phyloP scores from a whole-genome alignment of 140 eudicot genomes.

The Anethum foeniculum region DNA sequence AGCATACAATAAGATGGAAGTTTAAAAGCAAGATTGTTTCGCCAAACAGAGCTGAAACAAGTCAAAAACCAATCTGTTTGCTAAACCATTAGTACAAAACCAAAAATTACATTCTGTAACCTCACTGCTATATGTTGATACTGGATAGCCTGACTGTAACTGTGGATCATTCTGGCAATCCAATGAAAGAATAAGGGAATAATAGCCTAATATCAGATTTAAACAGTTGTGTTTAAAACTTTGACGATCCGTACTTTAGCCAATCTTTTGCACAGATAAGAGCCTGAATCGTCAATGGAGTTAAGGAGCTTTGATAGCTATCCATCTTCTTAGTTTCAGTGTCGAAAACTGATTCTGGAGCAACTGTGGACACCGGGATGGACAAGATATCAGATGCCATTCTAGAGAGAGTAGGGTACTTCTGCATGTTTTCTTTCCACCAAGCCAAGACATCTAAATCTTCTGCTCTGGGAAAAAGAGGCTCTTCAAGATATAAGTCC shows the following conservation, averaged over 20 bases:
- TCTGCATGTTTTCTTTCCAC: conserved; percentile 62
- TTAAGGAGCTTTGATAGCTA: conserved; percentile 39
- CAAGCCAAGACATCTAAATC: conserved; percentile 80
- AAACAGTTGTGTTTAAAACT: conserved; percentile 19
- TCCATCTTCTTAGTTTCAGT: conserved; percentile 52
- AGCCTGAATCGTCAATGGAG: conserved; percentile 58
- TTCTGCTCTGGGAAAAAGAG: conserved; percentile 48
- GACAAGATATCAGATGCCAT: conserved; percentile 74
- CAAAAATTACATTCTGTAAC: not conserved
- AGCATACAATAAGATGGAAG: not conserved
- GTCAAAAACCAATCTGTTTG: not conserved
- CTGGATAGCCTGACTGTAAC: not conserved
- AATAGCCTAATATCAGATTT: conserved; percentile 33
- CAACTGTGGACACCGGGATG: conserved; percentile 58
- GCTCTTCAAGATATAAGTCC: conserved; percentile 73
- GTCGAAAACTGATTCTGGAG: conserved; percentile 61
- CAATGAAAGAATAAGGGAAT: not conserved
- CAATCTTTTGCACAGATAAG: conserved; percentile 82
- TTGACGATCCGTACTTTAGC: conserved; percentile 44
- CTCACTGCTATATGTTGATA: not conserved
- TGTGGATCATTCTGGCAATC: not conserved
- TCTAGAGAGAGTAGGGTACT: conserved; percentile 68
- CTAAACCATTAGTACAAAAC: not conserved
- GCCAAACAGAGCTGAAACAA: not conserved
- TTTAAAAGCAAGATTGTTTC: not conserved